Evolutionary conservation across 495 filamentous ascomycete species (phyloP), one percentile per base, ranked within the genome.

Genomic region (Hyaloscypha hepaticicola): DNA sequence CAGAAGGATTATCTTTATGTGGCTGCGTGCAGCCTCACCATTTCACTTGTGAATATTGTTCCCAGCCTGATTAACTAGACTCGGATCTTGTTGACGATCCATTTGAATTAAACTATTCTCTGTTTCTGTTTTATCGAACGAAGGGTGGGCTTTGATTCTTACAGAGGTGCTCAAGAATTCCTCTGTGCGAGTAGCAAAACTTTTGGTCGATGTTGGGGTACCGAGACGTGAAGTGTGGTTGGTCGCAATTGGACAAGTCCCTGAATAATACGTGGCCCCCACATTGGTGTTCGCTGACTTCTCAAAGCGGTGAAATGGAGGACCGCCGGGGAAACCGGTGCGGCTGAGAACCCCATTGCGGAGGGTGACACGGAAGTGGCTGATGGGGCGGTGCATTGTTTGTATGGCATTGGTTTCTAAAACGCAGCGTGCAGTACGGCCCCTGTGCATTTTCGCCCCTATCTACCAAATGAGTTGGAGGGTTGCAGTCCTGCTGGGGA

Each of bases 331-430:
- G 48, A 51, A 51, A 51, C 22, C 5, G 22, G 19, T 51, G 22
- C 48, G 48, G 48, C 48, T 51, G 48, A 25, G 48, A 25, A 25
- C 19, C 19, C 22, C 48, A 51, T 51, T 51, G 19, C 48, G 19
- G 22, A 5, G 5, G 48, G 48, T 51, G 48, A 21, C 48, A 51
- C 48, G 22, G 6, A n/a, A 51, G 19, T 21, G 48, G 16, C 19
- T 51, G 19, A 51, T 21, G 19, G 22, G 19, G 22, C 22, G 16
- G 19, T 51, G 22, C 22, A 25, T 51, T 21, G 6, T n/a, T 7
- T 25, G 48, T n/a, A 51, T 51, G 48, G 48, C 19, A 51, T 51
- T 51, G 48, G 6, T 51, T 12, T 34, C 31, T 51, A 51, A n/a
- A n/a, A 51, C 5, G 5, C 48, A 51, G 19, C 22, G 19, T 51